Evolutionary conservation across 371 early-diverging fungal genomes (phyloP).

Genomic region (Rhizopus delemar): DNA sequence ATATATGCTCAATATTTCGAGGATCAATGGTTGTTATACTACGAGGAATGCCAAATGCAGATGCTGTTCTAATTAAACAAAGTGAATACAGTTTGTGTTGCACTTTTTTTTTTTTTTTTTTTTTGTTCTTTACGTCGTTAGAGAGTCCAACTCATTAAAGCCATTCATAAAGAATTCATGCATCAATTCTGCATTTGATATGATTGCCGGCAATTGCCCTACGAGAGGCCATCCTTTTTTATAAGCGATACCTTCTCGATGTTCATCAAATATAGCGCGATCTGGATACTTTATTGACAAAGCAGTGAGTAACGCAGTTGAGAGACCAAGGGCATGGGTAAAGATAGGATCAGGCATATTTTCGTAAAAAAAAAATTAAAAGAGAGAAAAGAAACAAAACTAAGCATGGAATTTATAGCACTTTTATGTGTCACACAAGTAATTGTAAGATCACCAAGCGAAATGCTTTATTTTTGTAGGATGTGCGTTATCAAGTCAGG

Average conservation of each 20-base stretch:
- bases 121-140: slow-evolving; percentile 39
- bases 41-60: slow-evolving; percentile 27
- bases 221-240: slow-evolving; percentile 29
- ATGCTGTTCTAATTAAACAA: slow-evolving; percentile 19
- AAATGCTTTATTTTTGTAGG: too few species aligned
- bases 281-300: slow-evolving; percentile 30
- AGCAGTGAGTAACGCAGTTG: slow-evolving; percentile 20
- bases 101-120: too few species aligned
- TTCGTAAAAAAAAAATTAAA: too few species aligned
- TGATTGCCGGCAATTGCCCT: slow-evolving; percentile 17
- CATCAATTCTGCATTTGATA: slow-evolving; percentile 13
- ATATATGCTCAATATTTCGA: slow-evolving; percentile 32
- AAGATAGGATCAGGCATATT: too few species aligned
- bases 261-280: slow-evolving; percentile 30
- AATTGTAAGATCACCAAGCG: too few species aligned
- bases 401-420: too few species aligned
- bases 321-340: too few species aligned
- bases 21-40: slow-evolving; percentile 31
- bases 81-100: not conserved
- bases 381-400: too few species aligned
- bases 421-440: too few species aligned
- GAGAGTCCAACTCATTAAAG: slow-evolving; percentile 10
- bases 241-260: slow-evolving; percentile 13
- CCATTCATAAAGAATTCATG: slow-evolving; percentile 25
- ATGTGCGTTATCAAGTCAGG: too few species aligned